Conservation (phyloP, 1,139 yeast species). For the Magnusiomyces tetraspermus region DNA sequence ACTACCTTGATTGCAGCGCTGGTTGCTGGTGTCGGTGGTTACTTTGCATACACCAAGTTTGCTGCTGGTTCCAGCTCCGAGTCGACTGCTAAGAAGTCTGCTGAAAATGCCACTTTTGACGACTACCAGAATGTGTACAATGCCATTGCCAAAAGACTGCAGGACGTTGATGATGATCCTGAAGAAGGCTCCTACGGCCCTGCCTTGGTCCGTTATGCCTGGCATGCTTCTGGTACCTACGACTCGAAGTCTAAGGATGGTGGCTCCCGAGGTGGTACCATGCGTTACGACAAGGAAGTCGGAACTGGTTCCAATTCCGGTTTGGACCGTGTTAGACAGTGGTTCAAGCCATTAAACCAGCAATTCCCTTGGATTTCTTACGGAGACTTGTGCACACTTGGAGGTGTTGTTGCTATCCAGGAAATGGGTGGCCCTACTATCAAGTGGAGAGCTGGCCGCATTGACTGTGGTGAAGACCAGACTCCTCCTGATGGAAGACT, state of each 20-base stretch:
- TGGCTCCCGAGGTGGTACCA: conserved; percentile 80
- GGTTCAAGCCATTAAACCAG: conserved; percentile 50
- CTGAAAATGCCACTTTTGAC: conserved; percentile 32
- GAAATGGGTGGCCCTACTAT: conserved; percentile 82
- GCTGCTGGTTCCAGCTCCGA: conserved; percentile 23
- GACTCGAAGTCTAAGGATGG: conserved; percentile 51
- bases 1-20: conserved; percentile 13
- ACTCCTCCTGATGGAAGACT: conserved; percentile 64
- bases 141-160: conserved; percentile 62
- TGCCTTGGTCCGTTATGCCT: conserved; percentile 57
- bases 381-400: conserved; percentile 85
- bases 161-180: conserved; percentile 60
- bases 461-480: conserved; percentile 38
- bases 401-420: conserved; percentile 79
- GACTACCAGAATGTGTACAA: conserved; percentile 75
- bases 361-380: conserved; percentile 69
- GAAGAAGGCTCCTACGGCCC: conserved; percentile 70
- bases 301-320: conserved; percentile 70
- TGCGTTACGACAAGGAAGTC: conserved; percentile 59
- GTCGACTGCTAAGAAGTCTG: conserved; percentile 14
- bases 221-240: conserved; percentile 71
- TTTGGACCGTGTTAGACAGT: conserved; percentile 53
- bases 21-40: conserved; percentile 14
- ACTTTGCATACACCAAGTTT: conserved; percentile 8
- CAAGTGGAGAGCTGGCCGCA: conserved; percentile 81